Evolutionary conservation across 139 green algal genomes (phyloP), one percentile per base, ranked within the genome.

Genomic region (Marvania coccoides): DNA sequence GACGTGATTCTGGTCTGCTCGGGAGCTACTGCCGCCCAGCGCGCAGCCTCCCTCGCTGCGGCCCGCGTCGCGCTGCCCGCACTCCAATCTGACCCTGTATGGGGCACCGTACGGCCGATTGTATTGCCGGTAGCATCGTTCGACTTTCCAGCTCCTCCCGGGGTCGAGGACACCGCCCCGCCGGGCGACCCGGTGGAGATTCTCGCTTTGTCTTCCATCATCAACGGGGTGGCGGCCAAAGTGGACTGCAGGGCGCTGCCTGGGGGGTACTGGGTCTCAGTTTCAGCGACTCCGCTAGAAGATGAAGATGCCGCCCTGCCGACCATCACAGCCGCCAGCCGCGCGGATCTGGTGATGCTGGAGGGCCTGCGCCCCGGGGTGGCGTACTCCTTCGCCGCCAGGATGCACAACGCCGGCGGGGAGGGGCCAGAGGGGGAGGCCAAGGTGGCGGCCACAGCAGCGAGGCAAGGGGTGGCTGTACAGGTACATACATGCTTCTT

Each of bases 71-170:
- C 61, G 24, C 24, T 71, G 3, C 63, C 63, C 26, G 29, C 36
- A 24, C 57, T 77, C 33, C 70, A 77, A 61, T 64, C 55, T 15
- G 70, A 77, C 63, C 53, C 29, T 26, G 10, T 28, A 12, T 12
- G 12, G 9, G 48, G 48, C 48, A 59, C 48, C 37, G 9, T 59
- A 28, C n/a, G n/a, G n/a, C n/a, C n/a, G n/a, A n/a, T n/a, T n/a
- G n/a, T n/a, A n/a, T n/a, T n/a, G n/a, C n/a, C n/a, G n/a, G n/a
- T n/a, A n/a, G n/a, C n/a, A n/a, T n/a, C n/a, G n/a, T n/a, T n/a
- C n/a, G 23, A 5, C 12, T 60, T 46, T 15, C 19, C 0, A 3
- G 15, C 54, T 9, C 19, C 15, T 46, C 5, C 31, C 3, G 3
- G 3, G 1, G 15, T 23, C 7, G n/a, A n/a, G n/a, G n/a, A n/a